Evolutionary conservation across 495 filamentous ascomycete species (phyloP).

Genomic region (Umbilicaria muhlenbergii): DNA sequence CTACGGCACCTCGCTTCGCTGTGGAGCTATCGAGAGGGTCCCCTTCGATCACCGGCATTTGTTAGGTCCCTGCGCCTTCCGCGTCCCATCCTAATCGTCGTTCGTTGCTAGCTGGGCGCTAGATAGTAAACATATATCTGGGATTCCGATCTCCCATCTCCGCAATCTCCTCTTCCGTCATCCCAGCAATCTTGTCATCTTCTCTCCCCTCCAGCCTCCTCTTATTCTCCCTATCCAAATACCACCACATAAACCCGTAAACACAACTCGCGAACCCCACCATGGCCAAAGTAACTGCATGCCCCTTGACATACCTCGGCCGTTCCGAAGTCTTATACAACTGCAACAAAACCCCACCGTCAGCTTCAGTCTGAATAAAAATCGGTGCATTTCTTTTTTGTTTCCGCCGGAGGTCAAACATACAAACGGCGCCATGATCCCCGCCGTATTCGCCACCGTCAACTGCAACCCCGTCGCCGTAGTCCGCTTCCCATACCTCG

Average conservation of each 20-base stretch:
- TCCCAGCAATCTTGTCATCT: conserved; percentile 34
- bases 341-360: conserved; percentile 6
- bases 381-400: too few species aligned
- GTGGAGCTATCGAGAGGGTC: too few species aligned
- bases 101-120: conserved; percentile 1
- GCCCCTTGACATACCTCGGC: conserved; percentile 34
- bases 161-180: conserved; percentile 47
- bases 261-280: conserved; percentile 30
- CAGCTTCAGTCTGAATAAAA: too few species aligned
- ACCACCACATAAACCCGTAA: conserved; percentile 40
- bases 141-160: conserved; percentile 57
- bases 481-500: conserved; percentile 57
- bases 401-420: too few species aligned
- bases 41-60: too few species aligned
- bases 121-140: conserved; percentile 41
- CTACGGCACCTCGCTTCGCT: too few species aligned
- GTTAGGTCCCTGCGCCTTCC: too few species aligned
- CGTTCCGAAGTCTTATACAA: conserved; percentile 22
- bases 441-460: conserved; percentile 46
- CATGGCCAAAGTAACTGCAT: conserved; percentile 38
- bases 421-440: conserved; percentile 56
- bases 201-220: conserved; percentile 34
- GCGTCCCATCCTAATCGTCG: too few species aligned
- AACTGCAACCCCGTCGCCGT: conserved; percentile 56
- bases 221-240: conserved; percentile 37